A percentile compares a stretch with the other conserved stretches of the same genome.
Conservation (phyloP, 805 yeast genomes). For the Kuraishia molischiana region DNA sequence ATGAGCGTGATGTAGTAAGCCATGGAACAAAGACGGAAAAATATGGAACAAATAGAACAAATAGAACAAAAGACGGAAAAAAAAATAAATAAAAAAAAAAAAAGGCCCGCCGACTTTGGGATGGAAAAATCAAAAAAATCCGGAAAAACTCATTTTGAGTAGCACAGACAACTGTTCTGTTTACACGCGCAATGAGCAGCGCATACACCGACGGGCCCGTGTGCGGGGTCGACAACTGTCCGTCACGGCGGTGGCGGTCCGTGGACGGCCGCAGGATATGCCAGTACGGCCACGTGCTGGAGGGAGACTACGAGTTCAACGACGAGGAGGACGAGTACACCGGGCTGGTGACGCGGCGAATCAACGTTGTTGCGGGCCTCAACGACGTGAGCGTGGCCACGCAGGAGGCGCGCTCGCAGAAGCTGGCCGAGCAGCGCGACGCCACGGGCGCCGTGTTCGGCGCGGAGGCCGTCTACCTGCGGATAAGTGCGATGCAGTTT, state of each 20-base stretch:
- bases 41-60: too few species aligned
- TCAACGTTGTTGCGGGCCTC: constrained; percentile 30
- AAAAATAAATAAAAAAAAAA: too few species aligned
- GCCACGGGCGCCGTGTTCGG: background rate
- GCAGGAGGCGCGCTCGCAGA: constrained; percentile 2
- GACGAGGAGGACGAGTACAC: constrained; percentile 67
- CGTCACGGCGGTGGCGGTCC: constrained; percentile 62
- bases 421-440: constrained; percentile 1
- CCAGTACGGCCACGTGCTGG: constrained; percentile 84
- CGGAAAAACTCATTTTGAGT: too few species aligned
- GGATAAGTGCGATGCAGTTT: constrained; percentile 14
- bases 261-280: constrained; percentile 78
- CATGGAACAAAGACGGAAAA: constrained; percentile 9
- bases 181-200: constrained; percentile 17
- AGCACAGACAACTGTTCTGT: too few species aligned
- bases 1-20: constrained; percentile 20
- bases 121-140: too few species aligned
- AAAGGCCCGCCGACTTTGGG: too few species aligned
- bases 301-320: constrained; percentile 67
- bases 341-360: constrained; percentile 46
- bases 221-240: constrained; percentile 89
- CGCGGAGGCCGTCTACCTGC: constrained; percentile 2
- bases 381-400: constrained; percentile 25
- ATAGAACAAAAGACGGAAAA: too few species aligned
- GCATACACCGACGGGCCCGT: constrained; percentile 66